Conservation (phyloP, 345 rosid genomes). For the Turritis glabra region DNA sequence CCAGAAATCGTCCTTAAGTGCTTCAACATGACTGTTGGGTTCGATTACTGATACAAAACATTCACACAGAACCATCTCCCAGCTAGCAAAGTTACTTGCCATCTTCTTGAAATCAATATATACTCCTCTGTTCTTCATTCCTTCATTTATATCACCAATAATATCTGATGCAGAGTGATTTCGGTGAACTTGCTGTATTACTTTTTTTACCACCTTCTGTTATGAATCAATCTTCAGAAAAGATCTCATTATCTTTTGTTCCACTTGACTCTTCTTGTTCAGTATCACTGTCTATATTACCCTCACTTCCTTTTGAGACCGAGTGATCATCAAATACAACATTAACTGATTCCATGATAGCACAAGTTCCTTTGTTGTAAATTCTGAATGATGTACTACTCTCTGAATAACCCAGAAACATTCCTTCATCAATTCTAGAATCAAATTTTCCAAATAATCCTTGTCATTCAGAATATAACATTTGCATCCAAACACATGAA, state of each 20-base stretch:
- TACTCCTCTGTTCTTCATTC: neutral
- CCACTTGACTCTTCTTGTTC: neutral
- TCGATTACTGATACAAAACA: neutral
- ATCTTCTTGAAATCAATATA: neutral
- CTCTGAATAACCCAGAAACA: neutral
- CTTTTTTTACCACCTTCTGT: fast-evolving
- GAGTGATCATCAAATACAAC: too few relatives aligned
- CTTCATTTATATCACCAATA: too few relatives aligned
- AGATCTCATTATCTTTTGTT: too few relatives aligned
- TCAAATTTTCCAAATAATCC: neutral
- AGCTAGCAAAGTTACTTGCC: neutral
- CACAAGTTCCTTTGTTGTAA: too few relatives aligned
- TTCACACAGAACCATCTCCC: neutral
- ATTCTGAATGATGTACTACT: neutral
- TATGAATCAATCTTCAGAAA: too few relatives aligned
- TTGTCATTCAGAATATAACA: neutral
- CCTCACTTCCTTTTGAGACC: too few relatives aligned
- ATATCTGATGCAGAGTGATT: too few relatives aligned
- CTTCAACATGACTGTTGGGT: neutral
- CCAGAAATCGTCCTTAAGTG: neutral
- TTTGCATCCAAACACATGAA: neutral
- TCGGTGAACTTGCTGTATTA: neutral
- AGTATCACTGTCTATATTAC: neutral
- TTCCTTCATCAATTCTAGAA: neutral
- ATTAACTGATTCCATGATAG: too few relatives aligned